Base-by-base conservation (phyloP, 169 alveolate genomes). In the Eimeria tenella region DNA sequence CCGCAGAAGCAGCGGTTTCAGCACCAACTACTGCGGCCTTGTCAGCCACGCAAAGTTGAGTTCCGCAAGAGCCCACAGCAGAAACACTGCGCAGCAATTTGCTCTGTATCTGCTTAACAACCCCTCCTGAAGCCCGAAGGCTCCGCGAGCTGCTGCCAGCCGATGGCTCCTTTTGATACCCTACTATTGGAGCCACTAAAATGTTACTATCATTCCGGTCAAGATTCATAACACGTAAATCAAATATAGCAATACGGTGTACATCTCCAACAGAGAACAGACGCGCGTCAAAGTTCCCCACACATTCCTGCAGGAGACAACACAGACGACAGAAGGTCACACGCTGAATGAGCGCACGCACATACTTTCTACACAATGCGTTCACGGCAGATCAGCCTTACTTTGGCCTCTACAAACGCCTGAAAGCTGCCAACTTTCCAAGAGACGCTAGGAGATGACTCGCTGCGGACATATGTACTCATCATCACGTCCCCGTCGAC, bases 181-280 rank as follows among this genome's bases (percentile, higher is more conserved):
- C 95, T 55, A 95, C 82, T 68, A 96, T 79, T 56, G 96, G 97
- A 23, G 97, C 95, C 68, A 99, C 99, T 81, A 99, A 97, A 71
- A 99, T 98, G 94, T 99, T 99, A 62, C 99, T 99, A 94, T 99
- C 99, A 95, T 99, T 99, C 90, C 99, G 96, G 96, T 99, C 99
- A 83, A 99, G 97, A 94, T 99, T 99, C 93, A 98, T 96, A n/a
- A 99, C 98, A 75, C 99, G 97, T 31, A 99, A 96, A 96, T 99
- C 99, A 63, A 99, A 96, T 77, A 99, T 97, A 15, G 98, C 99
- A 56, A 99, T 99, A 84, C 98, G 98, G 89, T 99, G 99, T 25
- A 99, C 99, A 96, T 99, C 99, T 68, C 98, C 98, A 21, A 97
- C 97, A n/a, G 98, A 93, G 96, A 98, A 99, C 87, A 99, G 96